These are phyloP conservation scores for Anthoceros angustus DNA, from an alignment of 225 moss, liverwort and hornwort species.

Conservation along the genomic window DNA sequence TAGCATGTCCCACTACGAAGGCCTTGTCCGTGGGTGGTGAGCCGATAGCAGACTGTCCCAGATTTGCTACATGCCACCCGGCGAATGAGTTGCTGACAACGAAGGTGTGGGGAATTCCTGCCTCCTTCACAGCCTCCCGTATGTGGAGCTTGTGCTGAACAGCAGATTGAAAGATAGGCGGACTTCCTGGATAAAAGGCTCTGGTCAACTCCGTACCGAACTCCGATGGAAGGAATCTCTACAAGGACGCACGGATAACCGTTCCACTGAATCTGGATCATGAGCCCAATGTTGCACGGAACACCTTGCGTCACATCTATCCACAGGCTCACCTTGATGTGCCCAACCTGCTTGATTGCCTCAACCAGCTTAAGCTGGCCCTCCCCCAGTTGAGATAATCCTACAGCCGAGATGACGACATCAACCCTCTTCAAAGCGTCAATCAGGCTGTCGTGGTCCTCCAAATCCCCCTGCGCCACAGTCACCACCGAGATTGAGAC, in stretches of 20 bases:
- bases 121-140: slow-evolving; percentile 12
- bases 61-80: slow-evolving; percentile 1
- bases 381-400: neutral
- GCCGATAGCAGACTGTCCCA: slow-evolving; percentile 9
- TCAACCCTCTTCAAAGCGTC: slow-evolving; percentile 20
- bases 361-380: slow-evolving; percentile 11
- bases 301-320: neutral
- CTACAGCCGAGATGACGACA: slow-evolving; percentile 16
- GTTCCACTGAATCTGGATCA: neutral
- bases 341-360: slow-evolving; percentile 24
- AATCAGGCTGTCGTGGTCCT: slow-evolving; percentile 14
- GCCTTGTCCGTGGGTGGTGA: slow-evolving; percentile 21
- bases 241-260: neutral
- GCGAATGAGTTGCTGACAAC: slow-evolving; percentile 9
- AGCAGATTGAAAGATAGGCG: too few species aligned
- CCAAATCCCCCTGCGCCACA: slow-evolving; percentile 14
- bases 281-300: neutral
- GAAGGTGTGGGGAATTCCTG: slow-evolving; percentile 19
- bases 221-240: slow-evolving; percentile 25
- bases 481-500: neutral
- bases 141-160: slow-evolving; percentile 8
- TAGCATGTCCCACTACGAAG: slow-evolving; percentile 14
- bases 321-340: slow-evolving; percentile 17
- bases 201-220: slow-evolving; percentile 12
- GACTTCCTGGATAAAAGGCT: too few species aligned